phyloP scores from a whole-genome alignment of 148 eudicot species.

The Rhododendron simsii region DNA sequence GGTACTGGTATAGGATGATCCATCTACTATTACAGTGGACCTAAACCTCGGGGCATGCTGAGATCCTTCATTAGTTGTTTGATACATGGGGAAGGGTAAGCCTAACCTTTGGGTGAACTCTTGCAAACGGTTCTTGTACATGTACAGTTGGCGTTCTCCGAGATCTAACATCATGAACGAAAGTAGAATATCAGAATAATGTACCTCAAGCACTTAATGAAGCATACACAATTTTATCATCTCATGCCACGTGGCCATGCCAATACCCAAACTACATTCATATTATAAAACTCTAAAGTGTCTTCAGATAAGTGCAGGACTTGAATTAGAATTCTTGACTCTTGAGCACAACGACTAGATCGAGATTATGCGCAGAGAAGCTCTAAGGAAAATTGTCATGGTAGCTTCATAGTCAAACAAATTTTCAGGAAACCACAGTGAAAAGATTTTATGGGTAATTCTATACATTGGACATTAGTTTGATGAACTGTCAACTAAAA shows the following conservation, averaged over 20 bases:
- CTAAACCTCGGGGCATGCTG: conserved; percentile 35
- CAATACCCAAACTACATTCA: neutral
- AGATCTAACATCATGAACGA: conserved; percentile 11
- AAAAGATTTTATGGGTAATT: no score
- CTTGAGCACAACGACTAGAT: neutral
- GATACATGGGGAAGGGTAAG: conserved; percentile 39
- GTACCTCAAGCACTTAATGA: neutral
- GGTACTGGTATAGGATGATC: conserved; percentile 25
- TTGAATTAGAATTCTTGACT: neutral
- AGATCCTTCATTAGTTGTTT: conserved; percentile 27
- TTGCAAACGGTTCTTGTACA: conserved; percentile 41
- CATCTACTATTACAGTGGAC: conserved; percentile 51
- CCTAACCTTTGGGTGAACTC: conserved; percentile 27
- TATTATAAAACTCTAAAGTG: neutral
- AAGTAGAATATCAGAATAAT: neutral
- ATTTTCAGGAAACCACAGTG: neutral
- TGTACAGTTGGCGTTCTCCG: neutral
- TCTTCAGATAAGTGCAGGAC: neutral
- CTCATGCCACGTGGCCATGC: neutral
- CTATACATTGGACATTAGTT: no score
- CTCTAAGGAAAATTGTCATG: neutral
- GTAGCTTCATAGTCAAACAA: neutral
- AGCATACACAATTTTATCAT: neutral
- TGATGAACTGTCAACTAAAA: no score
- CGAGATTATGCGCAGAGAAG: neutral